phyloP scores from a whole-genome alignment of 106 monocot species.

The Dendrobium chrysotoxum region DNA sequence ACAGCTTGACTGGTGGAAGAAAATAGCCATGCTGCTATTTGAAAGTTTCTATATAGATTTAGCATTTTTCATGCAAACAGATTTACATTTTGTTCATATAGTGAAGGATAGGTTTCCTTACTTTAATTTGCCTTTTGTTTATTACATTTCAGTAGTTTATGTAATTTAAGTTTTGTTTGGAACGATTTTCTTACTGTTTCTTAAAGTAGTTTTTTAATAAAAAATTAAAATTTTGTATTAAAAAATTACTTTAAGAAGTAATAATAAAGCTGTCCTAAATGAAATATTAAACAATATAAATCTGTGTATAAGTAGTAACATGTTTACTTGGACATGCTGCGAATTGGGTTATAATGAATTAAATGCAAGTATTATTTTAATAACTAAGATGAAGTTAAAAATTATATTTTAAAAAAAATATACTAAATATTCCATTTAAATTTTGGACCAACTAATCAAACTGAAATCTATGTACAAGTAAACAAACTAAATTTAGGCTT shows the following conservation, averaged over 20 bases:
- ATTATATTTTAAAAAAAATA: too few species aligned
- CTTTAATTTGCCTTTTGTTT: background rate
- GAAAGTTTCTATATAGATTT: background rate
- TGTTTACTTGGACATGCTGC: background rate
- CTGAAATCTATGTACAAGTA: too few species aligned
- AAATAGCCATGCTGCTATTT: constrained; percentile 15
- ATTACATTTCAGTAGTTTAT: background rate
- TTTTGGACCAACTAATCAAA: too few species aligned
- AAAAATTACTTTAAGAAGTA: too few species aligned
- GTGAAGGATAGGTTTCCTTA: background rate
- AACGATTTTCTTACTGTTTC: too few species aligned
- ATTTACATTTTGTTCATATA: constrained; percentile 3
- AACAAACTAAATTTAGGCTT: too few species aligned
- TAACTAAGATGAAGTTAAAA: too few species aligned
- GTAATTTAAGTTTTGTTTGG: background rate
- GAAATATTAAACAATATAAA: background rate
- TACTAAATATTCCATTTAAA: too few species aligned
- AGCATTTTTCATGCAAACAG: background rate
- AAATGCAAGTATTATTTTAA: too few species aligned
- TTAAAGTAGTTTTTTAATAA: too few species aligned
- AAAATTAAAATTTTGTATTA: too few species aligned
- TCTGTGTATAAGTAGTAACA: background rate
- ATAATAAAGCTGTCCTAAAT: too few species aligned
- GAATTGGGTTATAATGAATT: background rate
- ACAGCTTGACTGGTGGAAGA: constrained; percentile 25